Evolutionary conservation across 768 basidiomycete genomes (phyloP), one percentile per base, ranked within the genome.

Genomic region (Panaeolus papilionaceus): DNA sequence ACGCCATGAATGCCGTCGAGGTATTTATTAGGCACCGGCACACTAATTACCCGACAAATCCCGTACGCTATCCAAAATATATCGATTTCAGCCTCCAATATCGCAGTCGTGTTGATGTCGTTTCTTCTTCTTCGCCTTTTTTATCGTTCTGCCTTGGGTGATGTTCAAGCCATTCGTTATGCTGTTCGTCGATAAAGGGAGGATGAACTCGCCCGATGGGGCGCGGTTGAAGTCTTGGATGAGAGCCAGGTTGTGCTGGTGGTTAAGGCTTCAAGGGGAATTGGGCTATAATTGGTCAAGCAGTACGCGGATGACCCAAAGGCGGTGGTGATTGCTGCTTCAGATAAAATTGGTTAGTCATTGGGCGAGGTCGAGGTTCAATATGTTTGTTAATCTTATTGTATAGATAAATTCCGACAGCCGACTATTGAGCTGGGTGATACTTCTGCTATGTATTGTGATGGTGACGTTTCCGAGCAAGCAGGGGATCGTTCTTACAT

Each of bases 321-420:
- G 20, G 76, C 74, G 0, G 72, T 74, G 38, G 69, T 79, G 38
- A 73, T 79, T 23, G 76, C 74, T 11, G 75, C 73, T 1, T 74
- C 75, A 3, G 70, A 70, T 40, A 67, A 72, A n/a, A 71, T 74
- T 26, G 77, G 77, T 76, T 54, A 9, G 72, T 72, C 1, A 23
- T 2, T 42, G 16, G 16, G 11, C 40, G 9, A 5, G 40, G 33
- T 33, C 33, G 33, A 33, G 3, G 33, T 33, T 33, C 33, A 33
- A 33, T 33, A 0, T 33, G 0, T 23, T 23, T 23, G 23, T 23
- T 23, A 23, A 23, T 1, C 23, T 23, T 0, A 0, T 23, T 23
- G n/a, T 23, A 23, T 23, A 23, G 23, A 1, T 1, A 23, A 23
- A 23, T 23, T 1, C 1, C 33, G 54, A 12, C 33, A 58, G 54